Evolutionary conservation across 306 rosid species (phyloP).

Genomic region (Aeschynomene evenia): DNA sequence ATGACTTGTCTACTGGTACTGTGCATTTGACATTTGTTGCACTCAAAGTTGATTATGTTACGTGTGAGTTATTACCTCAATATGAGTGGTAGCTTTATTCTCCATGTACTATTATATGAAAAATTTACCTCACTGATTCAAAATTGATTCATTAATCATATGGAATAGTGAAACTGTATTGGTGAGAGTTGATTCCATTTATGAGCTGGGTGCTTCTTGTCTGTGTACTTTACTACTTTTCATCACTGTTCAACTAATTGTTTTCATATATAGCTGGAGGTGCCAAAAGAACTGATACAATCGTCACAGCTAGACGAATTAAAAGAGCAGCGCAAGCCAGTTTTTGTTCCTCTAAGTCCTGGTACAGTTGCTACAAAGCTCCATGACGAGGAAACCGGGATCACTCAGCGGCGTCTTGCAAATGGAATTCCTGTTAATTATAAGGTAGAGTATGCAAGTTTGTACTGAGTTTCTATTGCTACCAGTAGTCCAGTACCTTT

Average conservation of each 20-base stretch:
- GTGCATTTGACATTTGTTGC: conserved; percentile 11
- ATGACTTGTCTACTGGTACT: conserved; percentile 9
- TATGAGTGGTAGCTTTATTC: conserved; percentile 1
- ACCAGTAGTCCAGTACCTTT: not conserved
- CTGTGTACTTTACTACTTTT: not conserved
- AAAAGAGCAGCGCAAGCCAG: conserved; percentile 61
- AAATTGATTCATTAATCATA: conserved; percentile 17
- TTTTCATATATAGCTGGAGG: conserved; percentile 74
- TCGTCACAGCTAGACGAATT: conserved; percentile 68
- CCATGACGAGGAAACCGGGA: conserved; percentile 90
- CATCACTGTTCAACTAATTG: conserved; percentile 26
- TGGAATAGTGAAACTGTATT: conserved; percentile 25
- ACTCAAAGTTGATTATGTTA: not conserved
- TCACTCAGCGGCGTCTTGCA: conserved; percentile 72
- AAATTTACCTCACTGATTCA: conserved; percentile 3
- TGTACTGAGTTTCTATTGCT: conserved; percentile 25
- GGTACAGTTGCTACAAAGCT: conserved; percentile 54
- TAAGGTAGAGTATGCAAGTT: conserved; percentile 56
- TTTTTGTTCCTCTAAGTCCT: conserved; percentile 65
- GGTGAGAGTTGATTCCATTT: conserved; percentile 26
- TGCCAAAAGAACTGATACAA: conserved; percentile 84
- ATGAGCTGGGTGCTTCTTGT: conserved; percentile 4
- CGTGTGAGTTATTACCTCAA: conserved; percentile 2
- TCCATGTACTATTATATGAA: conserved; percentile 26
- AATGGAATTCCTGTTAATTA: conserved; percentile 92